Evolutionary conservation across 2,329 filamentous ascomycete species (phyloP), one percentile per base, ranked within the genome.

Genomic region (Cladophialophora carrionii): DNA sequence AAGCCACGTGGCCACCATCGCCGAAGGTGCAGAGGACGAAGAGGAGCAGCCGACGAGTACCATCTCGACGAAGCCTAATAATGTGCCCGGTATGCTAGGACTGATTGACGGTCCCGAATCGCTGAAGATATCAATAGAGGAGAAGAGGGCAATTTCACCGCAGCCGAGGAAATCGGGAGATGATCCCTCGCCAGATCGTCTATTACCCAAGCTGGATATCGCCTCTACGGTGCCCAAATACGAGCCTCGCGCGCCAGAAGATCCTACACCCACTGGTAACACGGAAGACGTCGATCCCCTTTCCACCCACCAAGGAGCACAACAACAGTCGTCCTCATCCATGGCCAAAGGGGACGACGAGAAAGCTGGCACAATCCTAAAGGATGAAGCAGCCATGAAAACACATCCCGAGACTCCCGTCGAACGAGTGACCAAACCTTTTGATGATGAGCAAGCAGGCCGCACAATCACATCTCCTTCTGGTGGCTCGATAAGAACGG

Each of bases 1-100:
- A 56, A 91, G 88, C 60, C 85, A 88, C 4, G 90, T 96, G 22
- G 87, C 88, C 1, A 95, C 91, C 0, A 92, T 96, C 14, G 84
- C 91, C 41, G 92, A 96, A 75, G 87, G 91, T 57, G 88, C 90
- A 62, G 92, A 96, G 72, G 92, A 96, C 66, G 87, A 90, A 20
- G 75, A 78, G 41, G 74, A 75, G n/a, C 52, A 64, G 31, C 54
- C 62, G 24, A 65, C 60, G 46, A 67, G 57, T 31, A 46, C 41
- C 26, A 54, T 57, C 20, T 37, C 61, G 8, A 49, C 61, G 29
- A 54, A 54, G 32, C 49, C 62, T 4, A 57, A 61, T 12, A 52
- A 17, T 34, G 46, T 31, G 5, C 55, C 65, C 29, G 32, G 58
- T 7, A 54, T 52, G 24, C 53, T 48, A 37, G 22, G 61, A 34